Evolutionary conservation across 257 asterid genomes (phyloP).

Genomic region (Voacanga thouarsii): DNA sequence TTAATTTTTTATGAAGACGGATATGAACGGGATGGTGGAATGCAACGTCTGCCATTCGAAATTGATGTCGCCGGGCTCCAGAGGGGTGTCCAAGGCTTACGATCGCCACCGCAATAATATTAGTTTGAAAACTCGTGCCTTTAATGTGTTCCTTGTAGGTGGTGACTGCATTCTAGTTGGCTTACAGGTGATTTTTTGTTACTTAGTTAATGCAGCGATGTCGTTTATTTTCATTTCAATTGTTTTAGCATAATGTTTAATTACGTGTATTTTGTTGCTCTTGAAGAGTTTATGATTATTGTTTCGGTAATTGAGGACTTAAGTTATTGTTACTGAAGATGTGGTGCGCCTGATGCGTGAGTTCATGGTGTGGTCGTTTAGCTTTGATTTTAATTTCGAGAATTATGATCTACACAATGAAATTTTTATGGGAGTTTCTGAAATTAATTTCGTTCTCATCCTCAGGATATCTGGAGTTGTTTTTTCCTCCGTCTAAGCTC

Average conservation of each 20-base stretch:
- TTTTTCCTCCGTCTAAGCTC: background rate
- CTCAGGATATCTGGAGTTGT: background rate
- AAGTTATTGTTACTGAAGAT: background rate
- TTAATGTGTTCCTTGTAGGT: conserved; percentile 32
- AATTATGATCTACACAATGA: background rate
- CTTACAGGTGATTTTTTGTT: conserved; percentile 31
- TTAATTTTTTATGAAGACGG: conserved; percentile 13
- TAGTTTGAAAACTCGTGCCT: conserved; percentile 38
- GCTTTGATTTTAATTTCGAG: background rate
- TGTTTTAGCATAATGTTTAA: conserved; percentile 1
- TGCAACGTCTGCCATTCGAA: conserved; percentile 51
- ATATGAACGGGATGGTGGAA: conserved; percentile 39
- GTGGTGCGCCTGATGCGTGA: background rate
- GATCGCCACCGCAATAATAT: conserved; percentile 38
- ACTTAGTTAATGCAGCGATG: background rate
- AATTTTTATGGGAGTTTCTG: background rate
- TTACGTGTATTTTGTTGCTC: background rate
- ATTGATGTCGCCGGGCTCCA: conserved; percentile 30
- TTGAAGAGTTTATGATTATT: background rate
- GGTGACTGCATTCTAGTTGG: conserved; percentile 47
- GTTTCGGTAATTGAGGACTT: background rate
- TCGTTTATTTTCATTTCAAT: background rate
- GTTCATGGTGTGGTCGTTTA: background rate
- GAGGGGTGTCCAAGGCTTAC: conserved; percentile 34
- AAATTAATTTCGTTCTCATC: background rate